Base-by-base conservation (phyloP, 179 eudicot genomes). In the Sideroxylon spinosum region DNA sequence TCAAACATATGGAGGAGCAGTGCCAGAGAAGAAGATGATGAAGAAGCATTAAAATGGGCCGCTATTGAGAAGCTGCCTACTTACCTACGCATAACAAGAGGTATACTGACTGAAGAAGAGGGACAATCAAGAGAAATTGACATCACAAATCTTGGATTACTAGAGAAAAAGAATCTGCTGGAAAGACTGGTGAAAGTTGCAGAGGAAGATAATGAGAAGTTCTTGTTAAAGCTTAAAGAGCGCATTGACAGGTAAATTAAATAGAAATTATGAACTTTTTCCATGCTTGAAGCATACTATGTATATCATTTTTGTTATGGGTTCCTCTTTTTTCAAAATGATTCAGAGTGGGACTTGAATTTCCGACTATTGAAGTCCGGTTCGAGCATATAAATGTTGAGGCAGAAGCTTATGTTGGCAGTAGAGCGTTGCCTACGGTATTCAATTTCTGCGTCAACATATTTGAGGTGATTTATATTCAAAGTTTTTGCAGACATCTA, bases 11-110 rank as follows among this genome's bases (percentile, higher is more conserved):
- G 82, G 82, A 57, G 79, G 49, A 62, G 55, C 63, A 44, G 23
- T 20, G 75, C 81, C 1, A 73, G 83, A 1, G 87, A 85, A 7
- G 85, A 82, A 69, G 85, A 86, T 25, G 89, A 84, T 28, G 87
- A 86, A 75, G 89, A 84, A 61, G 87, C 89, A 29, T 76, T 86
- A 13, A 82, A 84, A 74, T 84, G 87, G 89, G 89, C 89, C 22
- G 80, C 89, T 49, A 75, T 86, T 0, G 89, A 86, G 55, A 86
- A 81, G 44, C 76, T 86, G 17, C 89, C 89, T 0, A 82, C 89
- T 9, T 86, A 48, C 57, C 76, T 70, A 14, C 73, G 87, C 17
- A 78, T 86, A 19, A 70, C 71, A 52, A 84, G 79, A 52, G 89
- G 89, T 9, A 56, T 84, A 59, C 73, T 86, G 10, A 61, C 73